Base-by-base conservation (phyloP, 805 yeast species). In the Torulaspora franciscae region DNA sequence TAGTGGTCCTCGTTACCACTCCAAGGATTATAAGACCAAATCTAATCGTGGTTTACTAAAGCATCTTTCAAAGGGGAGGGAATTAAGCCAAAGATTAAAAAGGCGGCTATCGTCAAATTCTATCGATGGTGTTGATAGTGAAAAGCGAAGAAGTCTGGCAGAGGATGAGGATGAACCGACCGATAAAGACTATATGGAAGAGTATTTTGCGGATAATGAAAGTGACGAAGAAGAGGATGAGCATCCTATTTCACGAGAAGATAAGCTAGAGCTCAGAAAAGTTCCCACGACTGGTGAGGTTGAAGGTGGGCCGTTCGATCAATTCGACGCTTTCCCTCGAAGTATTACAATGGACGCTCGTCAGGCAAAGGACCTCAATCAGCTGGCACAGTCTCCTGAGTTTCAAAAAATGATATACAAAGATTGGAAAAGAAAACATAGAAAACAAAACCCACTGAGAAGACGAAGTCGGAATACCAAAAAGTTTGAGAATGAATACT, bases 331-430 rank as follows among this genome's bases (percentile, higher is more conserved):
- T 30, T 53, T 57, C 25, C 71, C 73, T 46, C 64, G 80, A 49
- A 69, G 80, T 9, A 73, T 71, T 48, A 77, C 82, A 0, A 55
- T 75, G 36, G 81, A 76, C 43, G 64, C 66, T 11, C 54, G 56
- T 15, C 49, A 45, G 43, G 61, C 52, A 42, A 56, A 38, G 28
- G 51, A 51, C 24, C 26, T 58, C 17, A 43, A 55, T 15, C 42
- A 49, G 7, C 32, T 67, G 7, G 48, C 61, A 1, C 70, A 64
- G 40, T 67, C 79, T 1, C 74, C 79, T n/a, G 73, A 79, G 3
- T 74, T 76, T 51, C 80, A 75, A 42, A 69, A 61, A 40, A 52
- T 68, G 54, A 61, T 71, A 17, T 66, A 62, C 43, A 55, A 52
- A 43, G 65, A 56, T 48, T 61, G 65, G 58, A 63, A 56, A 30